Evolutionary conservation across 2,329 filamentous ascomycete species (phyloP).

Genomic region (Cordyceps militaris): DNA sequence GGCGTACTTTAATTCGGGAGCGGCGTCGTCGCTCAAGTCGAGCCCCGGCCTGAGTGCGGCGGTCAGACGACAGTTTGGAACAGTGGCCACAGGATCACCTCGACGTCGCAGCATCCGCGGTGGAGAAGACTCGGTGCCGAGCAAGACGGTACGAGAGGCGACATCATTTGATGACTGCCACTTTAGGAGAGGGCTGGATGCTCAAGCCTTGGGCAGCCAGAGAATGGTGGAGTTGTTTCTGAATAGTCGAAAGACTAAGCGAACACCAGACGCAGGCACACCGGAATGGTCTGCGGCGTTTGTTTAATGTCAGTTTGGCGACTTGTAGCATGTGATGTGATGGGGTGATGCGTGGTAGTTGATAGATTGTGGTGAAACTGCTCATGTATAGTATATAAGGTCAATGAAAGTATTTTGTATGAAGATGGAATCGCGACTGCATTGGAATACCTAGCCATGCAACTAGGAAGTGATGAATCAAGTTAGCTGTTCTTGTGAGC

Average conservation of each 20-base stretch:
- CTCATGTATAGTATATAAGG: conserved; percentile 4
- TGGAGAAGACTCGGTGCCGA: background rate
- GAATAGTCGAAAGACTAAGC: conserved; percentile 36
- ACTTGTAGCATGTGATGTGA: background rate
- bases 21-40: conserved; percentile 22
- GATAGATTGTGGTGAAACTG: conserved; percentile 5
- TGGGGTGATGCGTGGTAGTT: conserved; percentile 4
- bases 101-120: conserved; percentile 6
- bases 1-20: conserved; percentile 16
- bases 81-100: conserved; percentile 8
- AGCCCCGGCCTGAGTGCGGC: conserved; percentile 21
- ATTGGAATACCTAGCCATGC: no score
- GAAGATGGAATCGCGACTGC: no score
- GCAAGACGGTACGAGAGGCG: conserved; percentile 7
- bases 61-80: conserved; percentile 15
- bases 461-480: no score
- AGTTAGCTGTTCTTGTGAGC: background rate
- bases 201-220: conserved; percentile 37
- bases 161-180: conserved; percentile 11
- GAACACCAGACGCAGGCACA: background rate
- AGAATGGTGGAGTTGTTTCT: conserved; percentile 50
- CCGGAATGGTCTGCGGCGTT: conserved; percentile 18
- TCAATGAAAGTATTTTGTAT: conserved; percentile 11
- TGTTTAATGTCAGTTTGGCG: conserved; percentile 18
- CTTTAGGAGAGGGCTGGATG: conserved; percentile 19